Base-by-base conservation (phyloP, 2,329 filamentous ascomycete genomes). In the Monilinia fructigena region DNA sequence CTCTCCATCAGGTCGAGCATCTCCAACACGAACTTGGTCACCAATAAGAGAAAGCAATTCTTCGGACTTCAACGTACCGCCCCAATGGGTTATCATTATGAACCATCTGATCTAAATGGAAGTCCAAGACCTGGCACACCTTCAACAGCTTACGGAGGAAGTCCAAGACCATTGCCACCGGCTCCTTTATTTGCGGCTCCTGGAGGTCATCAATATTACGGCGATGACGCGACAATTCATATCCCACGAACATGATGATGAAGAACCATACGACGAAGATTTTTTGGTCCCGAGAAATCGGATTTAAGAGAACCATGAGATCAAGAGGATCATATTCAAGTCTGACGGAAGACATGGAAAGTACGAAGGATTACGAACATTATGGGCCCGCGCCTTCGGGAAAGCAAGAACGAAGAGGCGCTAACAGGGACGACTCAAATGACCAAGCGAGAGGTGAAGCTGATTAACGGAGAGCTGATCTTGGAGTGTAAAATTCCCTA, bases 401-500 rank as follows among this genome's bases (percentile, higher is more conserved):
- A 11, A 90, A 91, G 66, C 95, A 99, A 76, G 89, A 92, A 75
- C 87, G 95, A 66, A 86, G 95, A 74, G 95, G 95, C 66, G 92
- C 94, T 38, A 87, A 60, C 20, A 38, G 56, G 56, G 94, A 71
- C 86, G 90, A 40, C 92, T 3, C 92, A 97, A 74, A 94, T 94
- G 86, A 87, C 90, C 14, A 95, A 89, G 79, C 97, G 96, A 76
- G 94, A 98, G 78, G 95, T 99, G 65, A 89, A 92, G 74, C 85
- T 99, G 55, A 96, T 98, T 83, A 98, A 99, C 76, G 95, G 95
- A 75, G 94, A 99, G 79, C 88, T 99, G 63, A 94, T 99, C 67
- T 83, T 99, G 56, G 95, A 99, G 80, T 98, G 95, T 83, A 99
- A 99, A 80, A 99, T 99, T 72, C 95, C 95, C 96, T 0, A 99